Evolutionary conservation across 2,329 filamentous ascomycete species (phyloP).

Genomic region (Macrophomina tecta): DNA sequence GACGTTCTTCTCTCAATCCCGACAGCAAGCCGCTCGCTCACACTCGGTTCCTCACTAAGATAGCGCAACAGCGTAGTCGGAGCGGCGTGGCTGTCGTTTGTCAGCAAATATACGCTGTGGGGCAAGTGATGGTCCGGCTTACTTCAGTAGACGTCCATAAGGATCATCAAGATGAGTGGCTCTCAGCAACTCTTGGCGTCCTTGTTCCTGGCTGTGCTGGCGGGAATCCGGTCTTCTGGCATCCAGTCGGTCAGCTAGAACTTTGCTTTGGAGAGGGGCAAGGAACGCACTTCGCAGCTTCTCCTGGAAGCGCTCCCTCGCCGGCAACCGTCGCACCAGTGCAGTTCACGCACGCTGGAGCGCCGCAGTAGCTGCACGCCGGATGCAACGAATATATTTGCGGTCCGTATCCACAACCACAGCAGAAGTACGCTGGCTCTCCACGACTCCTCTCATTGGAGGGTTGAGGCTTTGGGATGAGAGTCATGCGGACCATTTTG

Average conservation of each 20-base stretch:
- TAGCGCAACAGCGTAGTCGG: neutral
- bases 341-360: neutral
- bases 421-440: conserved; percentile 3
- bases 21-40: too few species aligned
- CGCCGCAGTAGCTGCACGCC: neutral
- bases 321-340: neutral
- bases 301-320: too few species aligned
- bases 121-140: neutral
- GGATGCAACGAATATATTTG: neutral
- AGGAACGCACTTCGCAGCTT: neutral
- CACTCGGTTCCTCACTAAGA: too few species aligned
- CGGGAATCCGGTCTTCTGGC: neutral
- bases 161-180: neutral
- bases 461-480: neutral
- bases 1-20: too few species aligned
- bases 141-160: neutral
- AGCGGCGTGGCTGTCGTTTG: neutral
- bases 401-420: conserved; percentile 2
- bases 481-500: neutral
- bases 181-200: neutral
- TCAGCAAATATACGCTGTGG: neutral
- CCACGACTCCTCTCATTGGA: neutral
- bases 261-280: neutral
- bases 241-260: neutral
- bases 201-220: neutral